Percentiles rank a stretch among this genome's conserved stretches.
Conservation (phyloP, 257 asterid species). For the Solanum peruvianum region DNA sequence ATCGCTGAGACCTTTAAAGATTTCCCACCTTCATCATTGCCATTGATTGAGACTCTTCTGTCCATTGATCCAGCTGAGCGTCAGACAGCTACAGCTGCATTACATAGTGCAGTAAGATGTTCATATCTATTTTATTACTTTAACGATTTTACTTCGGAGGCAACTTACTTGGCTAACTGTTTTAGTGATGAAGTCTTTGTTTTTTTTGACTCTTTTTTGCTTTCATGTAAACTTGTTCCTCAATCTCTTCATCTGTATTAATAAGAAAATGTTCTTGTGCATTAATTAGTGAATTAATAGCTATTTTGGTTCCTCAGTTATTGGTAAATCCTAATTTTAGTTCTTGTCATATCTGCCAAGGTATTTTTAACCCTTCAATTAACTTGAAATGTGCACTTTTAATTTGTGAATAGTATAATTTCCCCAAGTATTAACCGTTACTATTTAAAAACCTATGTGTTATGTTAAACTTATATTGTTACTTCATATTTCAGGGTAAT, state of each 20-base stretch:
- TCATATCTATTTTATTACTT: neutral
- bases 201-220: neutral
- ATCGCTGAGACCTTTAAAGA: slow-evolving; percentile 56
- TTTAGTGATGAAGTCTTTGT: neutral
- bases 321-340: neutral
- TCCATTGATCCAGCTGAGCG: slow-evolving; percentile 80
- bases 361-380: neutral
- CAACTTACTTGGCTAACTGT: neutral
- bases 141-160: neutral
- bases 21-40: slow-evolving; percentile 68
- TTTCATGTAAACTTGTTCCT: neutral
- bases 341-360: neutral
- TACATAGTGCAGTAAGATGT: slow-evolving; percentile 61
- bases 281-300: neutral
- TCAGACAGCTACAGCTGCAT: slow-evolving; percentile 63
- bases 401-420: neutral
- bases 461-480: neutral
- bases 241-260: neutral
- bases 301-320: neutral
- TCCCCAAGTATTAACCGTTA: neutral
- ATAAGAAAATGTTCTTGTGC: neutral
- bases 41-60: slow-evolving; percentile 69
- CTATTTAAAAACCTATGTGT: neutral
- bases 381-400: neutral
- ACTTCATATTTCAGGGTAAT: neutral